phyloP scores from a whole-genome alignment of 169 alveolate species.

The Theileria sp. region DNA sequence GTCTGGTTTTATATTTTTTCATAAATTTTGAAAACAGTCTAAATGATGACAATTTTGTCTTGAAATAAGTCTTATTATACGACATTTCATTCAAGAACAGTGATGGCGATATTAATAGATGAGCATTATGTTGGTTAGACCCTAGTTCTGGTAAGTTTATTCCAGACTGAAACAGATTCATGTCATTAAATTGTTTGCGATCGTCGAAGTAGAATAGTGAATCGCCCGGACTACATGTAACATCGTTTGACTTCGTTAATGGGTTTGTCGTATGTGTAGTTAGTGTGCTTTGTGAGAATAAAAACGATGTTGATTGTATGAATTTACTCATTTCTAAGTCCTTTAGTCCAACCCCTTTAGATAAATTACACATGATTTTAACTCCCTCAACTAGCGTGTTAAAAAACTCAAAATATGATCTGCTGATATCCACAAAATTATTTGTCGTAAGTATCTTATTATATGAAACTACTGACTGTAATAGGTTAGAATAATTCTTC shows the following conservation, averaged over 20 bases:
- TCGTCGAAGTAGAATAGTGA: slow-evolving; percentile 64
- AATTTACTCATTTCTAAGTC: slow-evolving; percentile 54
- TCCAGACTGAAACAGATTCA: slow-evolving; percentile 39
- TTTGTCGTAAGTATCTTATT: slow-evolving; percentile 7
- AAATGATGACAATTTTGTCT: slow-evolving; percentile 21
- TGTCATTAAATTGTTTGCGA: slow-evolving; percentile 42
- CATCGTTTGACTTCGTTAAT: slow-evolving; percentile 4
- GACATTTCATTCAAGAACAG: slow-evolving; percentile 16
- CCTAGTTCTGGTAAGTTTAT: slow-evolving; percentile 42
- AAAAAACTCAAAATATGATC: slow-evolving; percentile 41
- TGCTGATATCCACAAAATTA: slow-evolving; percentile 16
- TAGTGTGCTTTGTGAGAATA: slow-evolving; percentile 35
- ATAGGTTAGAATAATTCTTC: slow-evolving; percentile 26
- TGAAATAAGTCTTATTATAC: slow-evolving; percentile 35
- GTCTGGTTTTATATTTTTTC: slow-evolving; percentile 56
- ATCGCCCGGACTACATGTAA: slow-evolving; percentile 30
- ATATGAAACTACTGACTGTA: slow-evolving; percentile 32
- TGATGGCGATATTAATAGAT: slow-evolving; percentile 18
- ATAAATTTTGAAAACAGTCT: slow-evolving; percentile 44
- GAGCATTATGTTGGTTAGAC: slow-evolving; percentile 26
- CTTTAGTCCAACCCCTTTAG: slow-evolving; percentile 36
- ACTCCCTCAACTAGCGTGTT: slow-evolving; percentile 17
- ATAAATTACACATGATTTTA: slow-evolving; percentile 44
- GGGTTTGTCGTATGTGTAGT: slow-evolving; percentile 29
- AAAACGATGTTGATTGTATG: slow-evolving; percentile 37